These are phyloP conservation scores for Tulasnella sp. DNA, from an alignment of 768 basidiomycete species.

Conservation along the genomic window DNA sequence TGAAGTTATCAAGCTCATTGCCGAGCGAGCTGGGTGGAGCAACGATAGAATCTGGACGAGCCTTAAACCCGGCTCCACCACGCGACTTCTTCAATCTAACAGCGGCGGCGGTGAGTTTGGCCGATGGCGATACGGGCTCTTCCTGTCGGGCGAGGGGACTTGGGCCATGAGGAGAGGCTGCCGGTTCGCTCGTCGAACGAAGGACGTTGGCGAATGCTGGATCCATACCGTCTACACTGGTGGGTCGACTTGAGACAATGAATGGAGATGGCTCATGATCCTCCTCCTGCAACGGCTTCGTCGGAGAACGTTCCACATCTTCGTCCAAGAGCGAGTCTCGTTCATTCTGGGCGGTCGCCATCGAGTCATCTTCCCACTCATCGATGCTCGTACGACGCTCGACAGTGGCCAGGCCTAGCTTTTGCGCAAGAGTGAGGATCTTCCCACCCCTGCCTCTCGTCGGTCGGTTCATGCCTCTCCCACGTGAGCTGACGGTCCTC, in stretches of 20 bases:
- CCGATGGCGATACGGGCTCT: neutral
- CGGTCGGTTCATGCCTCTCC: constrained; percentile 28
- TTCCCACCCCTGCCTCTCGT: constrained; percentile 39
- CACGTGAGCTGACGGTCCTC: constrained; percentile 26
- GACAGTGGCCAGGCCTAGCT: constrained; percentile 46
- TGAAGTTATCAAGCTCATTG: neutral
- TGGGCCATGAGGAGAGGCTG: neutral
- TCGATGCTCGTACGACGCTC: neutral
- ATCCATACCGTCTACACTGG: constrained; percentile 78
- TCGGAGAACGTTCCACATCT: neutral
- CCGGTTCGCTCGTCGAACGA: constrained; percentile 18
- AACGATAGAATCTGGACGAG: neutral
- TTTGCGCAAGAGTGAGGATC: constrained; percentile 40
- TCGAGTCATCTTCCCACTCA: constrained; percentile 2
- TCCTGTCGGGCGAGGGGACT: neutral
- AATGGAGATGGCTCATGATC: constrained; percentile 18
- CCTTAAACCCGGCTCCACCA: neutral
- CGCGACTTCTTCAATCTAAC: neutral
- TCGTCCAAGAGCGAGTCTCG: neutral
- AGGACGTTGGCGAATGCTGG: constrained; percentile 74
- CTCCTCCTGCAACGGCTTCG: neutral
- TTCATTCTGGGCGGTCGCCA: neutral
- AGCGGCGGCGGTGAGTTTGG: neutral
- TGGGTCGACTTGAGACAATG: constrained; percentile 27
- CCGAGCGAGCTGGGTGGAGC: neutral